A percentile compares a stretch with the other conserved stretches of the same genome.
These are phyloP conservation scores for Trichoderma citrinoviride DNA, from an alignment of 2,329 filamentous ascomycete genomes.

Conservation along the genomic window DNA sequence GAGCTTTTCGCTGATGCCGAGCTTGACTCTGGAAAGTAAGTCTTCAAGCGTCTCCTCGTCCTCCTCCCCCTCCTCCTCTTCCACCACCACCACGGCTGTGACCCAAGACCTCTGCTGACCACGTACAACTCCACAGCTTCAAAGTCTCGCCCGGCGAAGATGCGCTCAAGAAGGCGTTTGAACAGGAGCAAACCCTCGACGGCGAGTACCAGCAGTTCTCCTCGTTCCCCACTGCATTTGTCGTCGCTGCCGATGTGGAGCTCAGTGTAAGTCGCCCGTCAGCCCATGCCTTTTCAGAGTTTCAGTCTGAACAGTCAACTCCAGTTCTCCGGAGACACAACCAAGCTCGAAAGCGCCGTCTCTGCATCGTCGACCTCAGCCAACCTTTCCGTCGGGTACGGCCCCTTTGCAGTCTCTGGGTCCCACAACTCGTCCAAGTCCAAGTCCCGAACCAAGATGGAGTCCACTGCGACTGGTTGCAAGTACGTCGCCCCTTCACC, in stretches of 20 bases:
- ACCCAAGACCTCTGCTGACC: too few relatives aligned
- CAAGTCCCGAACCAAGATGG: background rate
- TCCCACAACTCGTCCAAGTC: background rate
- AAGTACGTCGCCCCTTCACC: background rate
- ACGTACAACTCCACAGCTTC: background rate
- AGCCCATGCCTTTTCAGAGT: too few relatives aligned
- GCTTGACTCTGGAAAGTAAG: background rate
- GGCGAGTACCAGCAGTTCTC: background rate
- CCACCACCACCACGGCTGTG: too few relatives aligned
- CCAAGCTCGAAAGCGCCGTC: too few relatives aligned
- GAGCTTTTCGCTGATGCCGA: background rate
- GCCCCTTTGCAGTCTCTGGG: background rate
- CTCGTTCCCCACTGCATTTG: background rate
- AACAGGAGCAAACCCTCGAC: background rate
- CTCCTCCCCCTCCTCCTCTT: too few relatives aligned
- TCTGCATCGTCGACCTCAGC: too few relatives aligned
- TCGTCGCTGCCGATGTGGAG: background rate
- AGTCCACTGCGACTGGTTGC: background rate
- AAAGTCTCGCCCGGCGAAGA: background rate
- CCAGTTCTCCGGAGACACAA: background rate
- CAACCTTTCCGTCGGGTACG: background rate
- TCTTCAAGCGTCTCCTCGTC: too few relatives aligned
- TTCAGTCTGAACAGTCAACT: background rate
- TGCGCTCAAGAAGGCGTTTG: background rate
- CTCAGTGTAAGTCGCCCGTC: background rate